Conservation (phyloP, 257 asterid species). For the Solanum pinnatisectum region DNA sequence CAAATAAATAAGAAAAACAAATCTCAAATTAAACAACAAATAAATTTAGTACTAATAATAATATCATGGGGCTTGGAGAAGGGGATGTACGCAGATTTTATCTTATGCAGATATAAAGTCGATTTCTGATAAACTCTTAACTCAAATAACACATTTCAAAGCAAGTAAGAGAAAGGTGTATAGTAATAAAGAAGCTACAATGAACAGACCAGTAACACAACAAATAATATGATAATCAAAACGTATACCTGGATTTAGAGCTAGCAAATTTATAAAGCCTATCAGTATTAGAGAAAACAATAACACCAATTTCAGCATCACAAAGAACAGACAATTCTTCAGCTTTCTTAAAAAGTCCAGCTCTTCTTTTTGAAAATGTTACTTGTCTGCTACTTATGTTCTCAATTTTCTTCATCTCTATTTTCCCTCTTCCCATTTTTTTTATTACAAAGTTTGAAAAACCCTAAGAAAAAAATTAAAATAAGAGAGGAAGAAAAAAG, state of each 20-base stretch:
- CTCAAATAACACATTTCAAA: not conserved
- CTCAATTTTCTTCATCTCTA: slow-evolving; percentile 79
- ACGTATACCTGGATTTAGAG: slow-evolving; percentile 26
- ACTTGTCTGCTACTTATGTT: slow-evolving; percentile 67
- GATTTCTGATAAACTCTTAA: not conserved
- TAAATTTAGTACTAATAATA: not conserved
- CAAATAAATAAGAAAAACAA: not conserved
- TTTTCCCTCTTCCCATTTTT: slow-evolving; percentile 67
- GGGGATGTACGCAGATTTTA: no score
- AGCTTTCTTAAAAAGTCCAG: slow-evolving; percentile 78
- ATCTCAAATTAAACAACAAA: not conserved
- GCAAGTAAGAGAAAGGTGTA: not conserved
- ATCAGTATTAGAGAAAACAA: slow-evolving; percentile 70
- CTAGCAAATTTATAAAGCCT: slow-evolving; percentile 63
- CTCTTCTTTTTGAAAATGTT: slow-evolving; percentile 71
- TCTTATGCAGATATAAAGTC: no score
- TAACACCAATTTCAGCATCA: slow-evolving; percentile 75
- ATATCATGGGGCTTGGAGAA: not conserved
- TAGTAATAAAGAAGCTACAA: not conserved
- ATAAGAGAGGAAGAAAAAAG: not conserved
- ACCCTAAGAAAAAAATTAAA: not conserved
- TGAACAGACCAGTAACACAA: not conserved
- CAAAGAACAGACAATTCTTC: slow-evolving; percentile 68
- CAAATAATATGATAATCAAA: not conserved
- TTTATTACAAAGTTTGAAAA: not conserved